Conservation (phyloP, 495 filamentous ascomycete species). For the Wilcoxina mikolae region DNA sequence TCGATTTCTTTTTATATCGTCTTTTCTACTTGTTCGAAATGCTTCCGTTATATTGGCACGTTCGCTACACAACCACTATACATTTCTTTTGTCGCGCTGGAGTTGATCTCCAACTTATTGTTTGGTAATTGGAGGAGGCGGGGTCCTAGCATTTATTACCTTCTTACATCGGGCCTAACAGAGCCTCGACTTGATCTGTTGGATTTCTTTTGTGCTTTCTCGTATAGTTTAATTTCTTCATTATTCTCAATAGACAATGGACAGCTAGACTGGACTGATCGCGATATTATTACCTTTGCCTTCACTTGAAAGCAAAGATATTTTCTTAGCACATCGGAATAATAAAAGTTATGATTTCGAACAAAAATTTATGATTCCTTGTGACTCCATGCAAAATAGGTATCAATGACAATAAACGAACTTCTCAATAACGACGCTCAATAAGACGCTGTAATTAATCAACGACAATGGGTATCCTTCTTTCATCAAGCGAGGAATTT, state of each 20-base stretch:
- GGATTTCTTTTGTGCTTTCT: neutral
- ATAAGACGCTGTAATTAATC: no score
- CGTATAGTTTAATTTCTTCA: neutral
- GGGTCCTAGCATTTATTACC: neutral
- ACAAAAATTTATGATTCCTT: neutral
- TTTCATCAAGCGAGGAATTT: no score
- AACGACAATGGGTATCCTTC: no score
- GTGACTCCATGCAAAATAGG: neutral
- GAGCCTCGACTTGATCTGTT: neutral
- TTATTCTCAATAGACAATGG: neutral
- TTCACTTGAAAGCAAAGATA: neutral
- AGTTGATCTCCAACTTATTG: neutral
- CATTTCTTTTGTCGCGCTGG: constrained; percentile 1
- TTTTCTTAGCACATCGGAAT: neutral
- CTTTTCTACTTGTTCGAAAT: constrained; percentile 23
- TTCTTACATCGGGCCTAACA: neutral
- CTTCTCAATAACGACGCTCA: neutral
- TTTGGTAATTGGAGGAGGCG: neutral
- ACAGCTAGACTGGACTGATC: neutral
- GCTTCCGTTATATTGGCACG: neutral
- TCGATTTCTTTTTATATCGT: constrained; percentile 23
- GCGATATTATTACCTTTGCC: neutral
- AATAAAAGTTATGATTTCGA: neutral
- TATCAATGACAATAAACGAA: neutral
- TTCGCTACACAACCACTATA: neutral